These are phyloP conservation scores for Cyclotella kingstonii DNA, from an alignment of 108 stramenopile species.

Conservation along the genomic window DNA sequence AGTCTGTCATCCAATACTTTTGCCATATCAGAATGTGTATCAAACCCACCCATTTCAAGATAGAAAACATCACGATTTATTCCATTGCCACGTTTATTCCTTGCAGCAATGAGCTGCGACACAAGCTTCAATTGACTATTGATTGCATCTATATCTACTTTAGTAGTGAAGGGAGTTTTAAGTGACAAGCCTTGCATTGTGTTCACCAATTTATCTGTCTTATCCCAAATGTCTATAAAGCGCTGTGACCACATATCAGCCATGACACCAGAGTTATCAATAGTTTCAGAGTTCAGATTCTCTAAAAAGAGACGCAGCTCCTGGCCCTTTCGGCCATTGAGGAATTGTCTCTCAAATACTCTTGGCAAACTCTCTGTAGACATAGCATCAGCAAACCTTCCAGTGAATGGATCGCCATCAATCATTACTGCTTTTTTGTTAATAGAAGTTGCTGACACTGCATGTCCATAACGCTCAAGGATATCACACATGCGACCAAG, in stretches of 20 bases:
- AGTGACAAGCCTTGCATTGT: conserved; percentile 10
- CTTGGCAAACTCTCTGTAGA: conserved; percentile 19
- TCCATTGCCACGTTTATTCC: conserved; percentile 27
- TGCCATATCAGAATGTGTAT: conserved; percentile 35
- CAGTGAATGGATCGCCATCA: conserved; percentile 30
- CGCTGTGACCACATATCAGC: conserved; percentile 25
- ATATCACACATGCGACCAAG: conserved; percentile 43
- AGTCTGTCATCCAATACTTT: conserved; percentile 4
- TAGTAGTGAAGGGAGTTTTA: not conserved
- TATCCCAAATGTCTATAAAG: conserved; percentile 24
- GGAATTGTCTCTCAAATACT: conserved; percentile 29
- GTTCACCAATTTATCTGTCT: conserved; percentile 24
- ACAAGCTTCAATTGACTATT: conserved; percentile 24
- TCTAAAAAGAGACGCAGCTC: conserved; percentile 20
- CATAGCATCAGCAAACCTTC: conserved; percentile 29
- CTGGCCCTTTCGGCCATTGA: conserved; percentile 14
- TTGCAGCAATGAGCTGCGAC: conserved; percentile 30
- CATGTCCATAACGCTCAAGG: conserved; percentile 31
- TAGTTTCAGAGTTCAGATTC: conserved; percentile 11
- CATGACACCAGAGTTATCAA: conserved; percentile 22
- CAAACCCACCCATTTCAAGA: conserved; percentile 46
- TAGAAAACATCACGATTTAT: conserved; percentile 45
- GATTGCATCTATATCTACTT: conserved; percentile 15
- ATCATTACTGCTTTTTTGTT: conserved; percentile 20
- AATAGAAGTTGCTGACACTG: conserved; percentile 29